Evolutionary conservation across 208 protist genomes (phyloP), one percentile per base, ranked within the genome.

Genomic region (Phytomonas sp.): DNA sequence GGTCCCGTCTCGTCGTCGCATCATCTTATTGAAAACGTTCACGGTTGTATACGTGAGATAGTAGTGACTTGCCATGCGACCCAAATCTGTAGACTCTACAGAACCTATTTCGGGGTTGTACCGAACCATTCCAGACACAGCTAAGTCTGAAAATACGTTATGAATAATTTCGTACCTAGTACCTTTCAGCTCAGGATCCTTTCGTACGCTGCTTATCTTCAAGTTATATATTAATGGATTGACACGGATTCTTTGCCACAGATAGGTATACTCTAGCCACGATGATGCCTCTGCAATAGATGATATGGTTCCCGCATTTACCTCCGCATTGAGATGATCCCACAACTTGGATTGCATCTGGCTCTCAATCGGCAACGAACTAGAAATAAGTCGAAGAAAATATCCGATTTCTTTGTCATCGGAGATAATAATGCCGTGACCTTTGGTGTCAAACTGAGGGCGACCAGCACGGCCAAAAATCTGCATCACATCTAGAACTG

Each of bases 401-500:
- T 97, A 89, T 4, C 82, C 75, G 40, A 99, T 83, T 78, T 99
- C 91, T 69, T 99, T 97, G 67, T 98, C 88, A 51, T 95, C 81
- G 0, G 98, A 99, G 62, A 99, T 95, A 67, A 99, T 98, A 77
- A 99, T 98, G 67, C 93, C 98, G 70, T 99, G 94, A 29, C 98
- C 98, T 78, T 77, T 92, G 31, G 90, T 99, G 75, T 99, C 98
- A 73, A 96, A 99, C 82, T 99, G 98, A 68, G 98, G 98, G 31
- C 98, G 87, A 13, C 99, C 99, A 0, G 99, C 99, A 60, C 99
- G 96, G 43, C 99, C 98, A 79, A 99, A 98, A 56, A 99, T 99
- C 77, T 99, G 98, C 96, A 99, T 98, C 33, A 99, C 97, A 78
- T 99, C 98, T 13, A 99, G 84, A n/a, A 99, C 97, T 59, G 97